Evolutionary conservation across 1,139 yeast genomes (phyloP), one percentile per base, ranked within the genome.

Genomic region (Suhomyces terraborum): DNA sequence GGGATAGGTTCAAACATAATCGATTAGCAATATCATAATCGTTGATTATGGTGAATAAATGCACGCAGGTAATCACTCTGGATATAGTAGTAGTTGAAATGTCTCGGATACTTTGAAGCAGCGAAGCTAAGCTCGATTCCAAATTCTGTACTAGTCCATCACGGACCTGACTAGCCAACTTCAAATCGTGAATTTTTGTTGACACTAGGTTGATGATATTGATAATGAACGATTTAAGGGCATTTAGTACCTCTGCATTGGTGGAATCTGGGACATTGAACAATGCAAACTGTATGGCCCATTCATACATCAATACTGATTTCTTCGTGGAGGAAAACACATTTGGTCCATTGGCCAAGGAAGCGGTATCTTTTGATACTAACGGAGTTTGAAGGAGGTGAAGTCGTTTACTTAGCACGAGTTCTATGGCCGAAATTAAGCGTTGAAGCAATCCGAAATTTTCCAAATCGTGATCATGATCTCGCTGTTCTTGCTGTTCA

Each of bases 1-100:
- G 48, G 9, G 52, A 48, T 16, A 52, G 44, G 41, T 58, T 55
- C 6, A 67, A 42, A 20, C 59, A 53, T 27, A 72, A 49, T 45
- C 65, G 69, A 12, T 52, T 50, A n/a, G 66, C 47, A 7, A 71
- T 49, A 29, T 68, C 77, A 41, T 57, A 60, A 46, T 70, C 75
- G 45, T 67, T 65, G 17, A 72, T 43, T 4, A 71, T 61, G 4
- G 72, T 56, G 42, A 61, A 67, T 12, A 69, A 52, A 40, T 71
- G 73, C 4, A 62, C 56, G 0, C 55, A 40, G 3, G 45, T 38
- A 7, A 37, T 16, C 12, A 46, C 31, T 35, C 13, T 37, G 30
- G 32, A 26, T 12, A 14, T 25, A 19, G 27, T 30, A 6, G 21
- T 14, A 4, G 24, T 14, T 4, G 50, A 37, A 7, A 39, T 32